These are phyloP conservation scores for Gentiana macrophylla DNA, from an alignment of 257 asterid species.

Conservation along the genomic window DNA sequence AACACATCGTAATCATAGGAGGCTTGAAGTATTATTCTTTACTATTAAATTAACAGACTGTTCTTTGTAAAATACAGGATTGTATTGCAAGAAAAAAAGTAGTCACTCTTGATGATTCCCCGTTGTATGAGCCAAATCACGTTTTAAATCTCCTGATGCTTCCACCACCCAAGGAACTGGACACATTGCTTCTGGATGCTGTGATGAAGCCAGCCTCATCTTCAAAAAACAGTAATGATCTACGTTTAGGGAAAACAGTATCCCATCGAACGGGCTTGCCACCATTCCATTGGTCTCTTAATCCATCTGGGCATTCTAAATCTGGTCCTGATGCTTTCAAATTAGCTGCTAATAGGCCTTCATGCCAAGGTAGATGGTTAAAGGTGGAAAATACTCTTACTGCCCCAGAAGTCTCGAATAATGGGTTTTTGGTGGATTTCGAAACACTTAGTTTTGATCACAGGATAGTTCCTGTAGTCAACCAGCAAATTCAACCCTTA, in stretches of 20 bases:
- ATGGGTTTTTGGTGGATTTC: conserved; percentile 40
- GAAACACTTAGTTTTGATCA: conserved; percentile 53
- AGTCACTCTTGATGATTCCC: conserved; percentile 20
- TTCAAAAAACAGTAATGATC: conserved; percentile 46
- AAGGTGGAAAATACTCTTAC: conserved; percentile 41
- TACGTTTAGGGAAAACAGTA: conserved; percentile 47
- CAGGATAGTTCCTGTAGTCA: conserved; percentile 55
- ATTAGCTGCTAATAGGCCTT: conserved; percentile 42
- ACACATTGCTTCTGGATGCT: conserved; percentile 61
- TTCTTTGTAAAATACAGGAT: conserved; percentile 32
- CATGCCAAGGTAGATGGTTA: conserved; percentile 81
- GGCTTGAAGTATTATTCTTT: not conserved
- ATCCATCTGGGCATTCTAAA: conserved; percentile 56
- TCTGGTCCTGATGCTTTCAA: conserved; percentile 59
- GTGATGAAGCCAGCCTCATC: conserved; percentile 39
- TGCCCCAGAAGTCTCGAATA: conserved; percentile 31
- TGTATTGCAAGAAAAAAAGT: conserved; percentile 28
- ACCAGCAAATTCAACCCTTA: conserved; percentile 16
- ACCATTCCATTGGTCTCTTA: conserved; percentile 87
- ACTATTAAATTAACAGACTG: not conserved
- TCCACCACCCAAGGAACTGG: conserved; percentile 74
- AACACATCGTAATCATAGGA: not conserved
- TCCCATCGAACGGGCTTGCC: conserved; percentile 68
- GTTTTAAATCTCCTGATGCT: conserved; percentile 67
- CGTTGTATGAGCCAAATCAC: conserved; percentile 39